Percentiles rank a stretch among this genome's conserved stretches.
Conservation (phyloP, 2,329 filamentous ascomycete genomes). For the Ceratocystis diversiconidia region DNA sequence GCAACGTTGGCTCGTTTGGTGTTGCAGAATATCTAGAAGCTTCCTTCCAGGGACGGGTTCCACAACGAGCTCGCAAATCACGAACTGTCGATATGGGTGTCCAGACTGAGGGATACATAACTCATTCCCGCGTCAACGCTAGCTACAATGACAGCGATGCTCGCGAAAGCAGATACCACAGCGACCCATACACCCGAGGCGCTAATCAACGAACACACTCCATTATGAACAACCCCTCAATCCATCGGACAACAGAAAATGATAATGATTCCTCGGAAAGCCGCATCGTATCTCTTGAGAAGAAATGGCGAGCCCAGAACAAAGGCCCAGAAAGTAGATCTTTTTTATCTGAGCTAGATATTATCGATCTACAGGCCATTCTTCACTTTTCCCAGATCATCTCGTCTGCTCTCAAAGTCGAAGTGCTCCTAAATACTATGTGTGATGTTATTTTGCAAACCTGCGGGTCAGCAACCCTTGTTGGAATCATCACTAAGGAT, state of each 20-base stretch:
- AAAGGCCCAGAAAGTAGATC: constrained; percentile 37
- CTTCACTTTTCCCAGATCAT: constrained; percentile 66
- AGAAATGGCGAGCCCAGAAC: constrained; percentile 9
- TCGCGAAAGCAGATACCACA: background rate
- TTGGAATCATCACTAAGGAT: constrained; percentile 61
- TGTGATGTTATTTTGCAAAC: constrained; percentile 68
- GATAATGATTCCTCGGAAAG: background rate
- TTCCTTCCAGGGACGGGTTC: constrained; percentile 35
- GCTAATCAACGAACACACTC: constrained; percentile 12
- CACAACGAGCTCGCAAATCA: constrained; percentile 44
- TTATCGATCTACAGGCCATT: constrained; percentile 69
- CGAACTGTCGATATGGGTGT: constrained; percentile 48
- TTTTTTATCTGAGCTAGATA: constrained; percentile 61
- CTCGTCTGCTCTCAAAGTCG: constrained; percentile 62
- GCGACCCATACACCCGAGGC: background rate
- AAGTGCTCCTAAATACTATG: constrained; percentile 65
- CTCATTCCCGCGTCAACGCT: constrained; percentile 8
- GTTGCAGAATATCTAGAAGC: constrained; percentile 53
- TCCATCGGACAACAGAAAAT: background rate
- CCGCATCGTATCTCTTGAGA: background rate
- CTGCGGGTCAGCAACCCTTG: constrained; percentile 56
- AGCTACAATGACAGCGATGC: constrained; percentile 4
- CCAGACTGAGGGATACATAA: constrained; percentile 50
- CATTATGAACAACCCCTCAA: background rate
- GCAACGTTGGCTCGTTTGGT: constrained; percentile 53